Percentiles rank a stretch among this genome's conserved stretches.
These are phyloP conservation scores for Gypsophila paniculata DNA, from an alignment of 179 eudicot genomes.

Conservation along the genomic window DNA sequence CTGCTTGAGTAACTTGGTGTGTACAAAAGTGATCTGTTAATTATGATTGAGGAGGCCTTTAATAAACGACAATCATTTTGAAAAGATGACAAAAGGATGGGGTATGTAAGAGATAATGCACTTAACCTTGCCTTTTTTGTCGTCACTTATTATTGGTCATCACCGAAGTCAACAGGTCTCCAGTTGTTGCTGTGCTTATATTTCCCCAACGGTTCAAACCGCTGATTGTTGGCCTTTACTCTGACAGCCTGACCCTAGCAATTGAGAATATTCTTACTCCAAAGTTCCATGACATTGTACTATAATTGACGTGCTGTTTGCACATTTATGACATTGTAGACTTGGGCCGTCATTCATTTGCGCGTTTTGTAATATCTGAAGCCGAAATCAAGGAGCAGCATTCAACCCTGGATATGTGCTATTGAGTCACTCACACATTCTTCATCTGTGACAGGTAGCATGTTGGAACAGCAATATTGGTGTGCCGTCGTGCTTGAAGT, in stretches of 20 bases:
- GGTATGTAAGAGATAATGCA: neutral
- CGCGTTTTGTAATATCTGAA: neutral
- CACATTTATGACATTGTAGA: no score
- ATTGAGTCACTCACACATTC: neutral
- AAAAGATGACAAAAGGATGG: neutral
- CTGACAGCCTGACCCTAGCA: no score
- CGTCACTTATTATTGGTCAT: no score
- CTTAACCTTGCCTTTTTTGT: neutral
- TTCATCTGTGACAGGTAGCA: slow-evolving; percentile 46
- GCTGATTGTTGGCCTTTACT: no score
- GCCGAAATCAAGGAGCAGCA: neutral
- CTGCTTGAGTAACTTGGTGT: neutral
- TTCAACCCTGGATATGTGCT: neutral
- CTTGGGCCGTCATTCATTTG: neutral
- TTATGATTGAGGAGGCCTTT: neutral
- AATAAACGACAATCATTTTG: neutral
- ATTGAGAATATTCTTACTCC: neutral
- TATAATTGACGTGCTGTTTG: no score
- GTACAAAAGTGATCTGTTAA: neutral
- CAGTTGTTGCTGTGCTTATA: no score
- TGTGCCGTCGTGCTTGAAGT: slow-evolving; percentile 72
- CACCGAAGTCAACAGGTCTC: no score
- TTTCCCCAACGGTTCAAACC: no score
- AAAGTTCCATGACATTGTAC: neutral
- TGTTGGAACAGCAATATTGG: slow-evolving; percentile 81